These are phyloP conservation scores for Bruguiera hainesii DNA, from an alignment of 441 rosid species.

Conservation along the genomic window DNA sequence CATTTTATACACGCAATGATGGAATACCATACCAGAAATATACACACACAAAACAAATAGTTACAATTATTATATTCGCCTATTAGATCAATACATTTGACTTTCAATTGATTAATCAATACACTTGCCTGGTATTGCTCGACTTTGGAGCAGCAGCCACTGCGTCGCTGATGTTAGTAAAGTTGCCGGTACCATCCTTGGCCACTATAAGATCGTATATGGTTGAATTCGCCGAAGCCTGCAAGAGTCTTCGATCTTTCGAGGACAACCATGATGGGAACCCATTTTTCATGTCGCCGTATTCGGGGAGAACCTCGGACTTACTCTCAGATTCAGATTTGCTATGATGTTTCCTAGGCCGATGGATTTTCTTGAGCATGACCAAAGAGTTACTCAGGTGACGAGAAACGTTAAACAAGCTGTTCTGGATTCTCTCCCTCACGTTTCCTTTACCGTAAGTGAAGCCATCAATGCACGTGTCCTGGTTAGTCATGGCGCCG, in stretches of 20 bases:
- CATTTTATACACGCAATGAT: background rate
- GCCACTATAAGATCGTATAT: conserved; percentile 47
- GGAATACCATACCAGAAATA: background rate
- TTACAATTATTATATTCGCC: no score
- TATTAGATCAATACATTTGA: no score
- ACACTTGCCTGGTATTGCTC: conserved; percentile 19
- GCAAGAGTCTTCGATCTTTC: conserved; percentile 22
- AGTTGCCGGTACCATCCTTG: conserved; percentile 48
- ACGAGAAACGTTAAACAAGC: conserved; percentile 31
- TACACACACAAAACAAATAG: background rate
- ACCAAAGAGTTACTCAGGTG: conserved; percentile 47
- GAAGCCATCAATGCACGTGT: conserved; percentile 56
- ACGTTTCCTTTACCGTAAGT: conserved; percentile 22
- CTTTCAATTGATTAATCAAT: no score
- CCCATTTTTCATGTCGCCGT: conserved; percentile 17
- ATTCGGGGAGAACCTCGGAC: conserved; percentile 27
- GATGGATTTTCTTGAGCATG: conserved; percentile 60
- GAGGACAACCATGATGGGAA: conserved; percentile 25
- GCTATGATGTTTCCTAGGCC: conserved; percentile 20
- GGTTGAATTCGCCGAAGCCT: conserved; percentile 36
- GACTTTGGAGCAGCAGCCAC: conserved; percentile 48
- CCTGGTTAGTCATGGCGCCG: conserved; percentile 57
- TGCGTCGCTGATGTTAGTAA: conserved; percentile 44
- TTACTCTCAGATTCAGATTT: background rate
- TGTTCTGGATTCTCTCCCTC: conserved; percentile 17